These are phyloP conservation scores for Metarhizium robertsii DNA, from an alignment of 2,329 filamentous ascomycete species.

Conservation along the genomic window DNA sequence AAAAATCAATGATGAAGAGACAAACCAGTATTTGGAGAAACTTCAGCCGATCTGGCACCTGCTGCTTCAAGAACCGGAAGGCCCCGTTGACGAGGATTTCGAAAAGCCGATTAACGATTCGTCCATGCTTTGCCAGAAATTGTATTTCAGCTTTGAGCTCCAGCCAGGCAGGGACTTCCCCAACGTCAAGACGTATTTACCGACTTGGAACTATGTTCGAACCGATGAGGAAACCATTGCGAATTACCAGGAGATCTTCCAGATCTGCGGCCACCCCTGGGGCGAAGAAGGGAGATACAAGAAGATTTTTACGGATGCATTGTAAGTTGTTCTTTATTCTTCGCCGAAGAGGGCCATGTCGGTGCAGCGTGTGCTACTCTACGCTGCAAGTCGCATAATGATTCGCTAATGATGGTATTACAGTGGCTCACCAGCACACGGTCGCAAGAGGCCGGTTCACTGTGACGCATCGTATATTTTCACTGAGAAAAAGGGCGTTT, in stretches of 20 bases:
- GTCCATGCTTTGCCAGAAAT: slow-evolving; percentile 4
- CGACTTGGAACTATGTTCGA: slow-evolving; percentile 9
- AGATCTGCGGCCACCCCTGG: slow-evolving; percentile 4
- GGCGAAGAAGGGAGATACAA: slow-evolving; percentile 5
- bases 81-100: slow-evolving; percentile 3
- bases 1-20: slow-evolving; percentile 5
- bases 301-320: slow-evolving; percentile 8
- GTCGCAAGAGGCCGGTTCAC: slow-evolving; percentile 5
- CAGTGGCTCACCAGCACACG: slow-evolving; percentile 4
- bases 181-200: slow-evolving; percentile 8
- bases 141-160: slow-evolving; percentile 10
- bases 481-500: slow-evolving; percentile 6
- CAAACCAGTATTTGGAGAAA: not conserved
- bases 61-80: slow-evolving; percentile 9
- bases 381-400: not conserved
- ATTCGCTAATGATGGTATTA: not conserved
- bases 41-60: slow-evolving; percentile 9
- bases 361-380: not conserved
- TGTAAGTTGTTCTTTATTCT: not conserved
- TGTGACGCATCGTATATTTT: slow-evolving; percentile 7
- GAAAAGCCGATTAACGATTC: slow-evolving; percentile 6
- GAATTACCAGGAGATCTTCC: slow-evolving; percentile 9
- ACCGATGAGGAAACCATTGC: slow-evolving; percentile 9
- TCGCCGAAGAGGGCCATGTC: too few relatives aligned
- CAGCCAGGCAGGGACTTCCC: slow-evolving; percentile 6